Percentiles rank a stretch among this genome's conserved stretches.
Evolutionary conservation across 2,329 filamentous ascomycete species (phyloP).

Genomic region (Paramyrothecium sp.): DNA sequence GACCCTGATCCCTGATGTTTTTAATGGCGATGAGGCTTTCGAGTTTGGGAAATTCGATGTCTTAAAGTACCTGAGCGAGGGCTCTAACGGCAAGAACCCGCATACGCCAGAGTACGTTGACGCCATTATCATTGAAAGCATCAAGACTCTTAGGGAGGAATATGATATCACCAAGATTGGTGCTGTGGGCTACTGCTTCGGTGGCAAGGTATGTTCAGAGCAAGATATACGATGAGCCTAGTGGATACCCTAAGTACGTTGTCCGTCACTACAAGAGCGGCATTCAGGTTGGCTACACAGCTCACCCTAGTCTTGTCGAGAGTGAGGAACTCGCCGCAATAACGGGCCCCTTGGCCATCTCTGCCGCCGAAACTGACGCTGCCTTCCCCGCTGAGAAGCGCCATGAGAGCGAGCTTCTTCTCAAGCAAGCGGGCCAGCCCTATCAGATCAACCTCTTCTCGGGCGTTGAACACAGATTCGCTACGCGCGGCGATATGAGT

Average conservation of each 20-base stretch:
- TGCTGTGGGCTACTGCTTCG: background rate
- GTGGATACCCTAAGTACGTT: too few species aligned
- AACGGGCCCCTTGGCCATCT: background rate
- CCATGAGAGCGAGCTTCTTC: background rate
- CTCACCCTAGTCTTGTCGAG: background rate
- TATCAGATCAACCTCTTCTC: slow-evolving; percentile 5
- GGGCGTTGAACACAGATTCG: background rate
- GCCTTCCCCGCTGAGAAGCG: slow-evolving; percentile 3
- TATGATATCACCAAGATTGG: background rate
- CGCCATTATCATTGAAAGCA: background rate
- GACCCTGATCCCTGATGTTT: slow-evolving; percentile 19
- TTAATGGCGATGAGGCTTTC: slow-evolving; percentile 39
- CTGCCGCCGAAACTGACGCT: background rate
- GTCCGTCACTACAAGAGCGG: background rate
- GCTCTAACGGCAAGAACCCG: background rate
- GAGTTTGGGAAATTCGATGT: slow-evolving; percentile 13
- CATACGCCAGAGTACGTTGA: background rate
- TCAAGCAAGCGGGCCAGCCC: background rate
- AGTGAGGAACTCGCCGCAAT: background rate
- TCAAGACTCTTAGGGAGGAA: background rate
- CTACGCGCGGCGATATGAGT: too few species aligned
- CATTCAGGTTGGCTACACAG: background rate
- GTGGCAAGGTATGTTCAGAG: background rate
- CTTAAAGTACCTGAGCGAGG: slow-evolving; percentile 3
- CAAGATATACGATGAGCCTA: too few species aligned